A percentile compares a stretch with the other conserved stretches of the same genome.
phyloP scores from a whole-genome alignment of 257 asterid species.

The Dorcoceras hygrometricum region DNA sequence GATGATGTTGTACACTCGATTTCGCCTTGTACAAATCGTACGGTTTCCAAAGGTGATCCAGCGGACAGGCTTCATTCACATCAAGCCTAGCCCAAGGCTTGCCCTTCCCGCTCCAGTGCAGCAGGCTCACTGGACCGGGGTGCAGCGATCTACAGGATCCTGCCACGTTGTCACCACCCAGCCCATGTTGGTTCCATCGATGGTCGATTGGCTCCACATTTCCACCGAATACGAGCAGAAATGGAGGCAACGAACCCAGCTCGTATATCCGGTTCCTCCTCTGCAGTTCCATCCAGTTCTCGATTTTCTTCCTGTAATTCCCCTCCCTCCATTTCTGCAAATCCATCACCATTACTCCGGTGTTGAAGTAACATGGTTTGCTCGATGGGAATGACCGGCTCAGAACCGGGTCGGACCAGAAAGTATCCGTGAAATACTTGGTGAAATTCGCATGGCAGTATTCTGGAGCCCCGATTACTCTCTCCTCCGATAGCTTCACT shows the following conservation, averaged over 20 bases:
- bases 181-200: constrained; percentile 79
- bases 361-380: constrained; percentile 69
- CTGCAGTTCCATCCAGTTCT: constrained; percentile 80
- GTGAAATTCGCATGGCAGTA: constrained; percentile 78
- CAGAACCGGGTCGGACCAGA: constrained; percentile 67
- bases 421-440: constrained; percentile 48
- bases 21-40: constrained; percentile 54
- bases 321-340: constrained; percentile 68
- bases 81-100: constrained; percentile 82
- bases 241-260: constrained; percentile 74
- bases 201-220: constrained; percentile 66
- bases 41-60: constrained; percentile 73
- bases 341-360: constrained; percentile 82
- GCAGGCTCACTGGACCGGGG: constrained; percentile 76
- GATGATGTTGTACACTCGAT: constrained; percentile 25
- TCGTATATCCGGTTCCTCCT: constrained; percentile 57
- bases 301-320: constrained; percentile 43
- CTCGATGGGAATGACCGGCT: constrained; percentile 41
- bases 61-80: constrained; percentile 60
- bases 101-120: constrained; percentile 84
- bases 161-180: constrained; percentile 78
- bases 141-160: constrained; percentile 74
- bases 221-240: constrained; percentile 61
- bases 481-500: constrained; percentile 27
- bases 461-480: constrained; percentile 64